Conservation (phyloP, 2,329 filamentous ascomycete genomes). For the Neopestalotiopsis sp. region DNA sequence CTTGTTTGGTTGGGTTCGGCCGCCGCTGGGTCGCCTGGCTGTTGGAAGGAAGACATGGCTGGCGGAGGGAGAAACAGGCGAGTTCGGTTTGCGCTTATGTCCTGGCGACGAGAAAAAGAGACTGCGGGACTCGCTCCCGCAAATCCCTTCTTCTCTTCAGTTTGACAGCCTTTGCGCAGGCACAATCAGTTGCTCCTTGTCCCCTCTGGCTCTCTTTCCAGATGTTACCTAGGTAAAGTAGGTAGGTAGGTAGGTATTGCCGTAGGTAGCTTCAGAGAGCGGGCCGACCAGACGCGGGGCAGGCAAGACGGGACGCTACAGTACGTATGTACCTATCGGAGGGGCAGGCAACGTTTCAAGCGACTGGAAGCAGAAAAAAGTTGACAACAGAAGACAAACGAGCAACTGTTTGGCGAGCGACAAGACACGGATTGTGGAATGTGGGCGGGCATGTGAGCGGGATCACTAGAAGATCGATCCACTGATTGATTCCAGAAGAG, state of each 20-base stretch:
- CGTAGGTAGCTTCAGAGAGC: too few relatives aligned
- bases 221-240: too few relatives aligned
- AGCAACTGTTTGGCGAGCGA: background rate
- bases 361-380: background rate
- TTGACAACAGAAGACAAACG: background rate
- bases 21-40: background rate
- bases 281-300: too few relatives aligned
- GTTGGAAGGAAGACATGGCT: conserved; percentile 9
- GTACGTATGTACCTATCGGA: too few relatives aligned
- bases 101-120: background rate
- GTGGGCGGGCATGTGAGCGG: background rate
- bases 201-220: too few relatives aligned
- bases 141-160: too few relatives aligned
- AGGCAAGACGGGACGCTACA: too few relatives aligned
- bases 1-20: conserved; percentile 2
- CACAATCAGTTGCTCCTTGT: too few relatives aligned
- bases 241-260: too few relatives aligned
- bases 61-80: background rate
- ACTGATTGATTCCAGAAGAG: background rate
- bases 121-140: background rate
- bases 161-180: too few relatives aligned
- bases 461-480: background rate
- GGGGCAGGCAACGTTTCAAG: background rate
- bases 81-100: background rate
- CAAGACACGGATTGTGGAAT: background rate